Percentiles rank a stretch among this genome's conserved stretches.
phyloP scores from a whole-genome alignment of 805 yeast species.

The Lipomyces yamadae region DNA sequence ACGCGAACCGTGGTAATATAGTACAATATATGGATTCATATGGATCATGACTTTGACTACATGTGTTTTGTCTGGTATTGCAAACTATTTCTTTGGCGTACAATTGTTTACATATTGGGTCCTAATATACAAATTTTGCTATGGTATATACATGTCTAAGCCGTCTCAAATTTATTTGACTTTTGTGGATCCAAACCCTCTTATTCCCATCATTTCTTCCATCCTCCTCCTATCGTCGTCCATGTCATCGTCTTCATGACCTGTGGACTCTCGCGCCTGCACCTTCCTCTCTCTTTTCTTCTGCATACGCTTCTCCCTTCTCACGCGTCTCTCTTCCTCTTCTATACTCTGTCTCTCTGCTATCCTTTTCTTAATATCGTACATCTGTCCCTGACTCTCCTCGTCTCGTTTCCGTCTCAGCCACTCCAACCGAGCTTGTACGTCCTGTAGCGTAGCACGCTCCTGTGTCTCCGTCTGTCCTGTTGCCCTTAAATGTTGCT shows the following conservation, averaged over 20 bases:
- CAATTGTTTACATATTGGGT: not conserved
- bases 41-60: not conserved
- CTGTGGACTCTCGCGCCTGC: constrained; percentile 15
- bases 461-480: constrained; percentile 50
- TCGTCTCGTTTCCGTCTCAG: constrained; percentile 46
- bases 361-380: constrained; percentile 51
- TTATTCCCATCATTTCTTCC: constrained; percentile 61
- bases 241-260: constrained; percentile 26
- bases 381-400: constrained; percentile 37
- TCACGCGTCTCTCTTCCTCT: constrained; percentile 48
- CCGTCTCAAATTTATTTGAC: constrained; percentile 4
- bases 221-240: constrained; percentile 40
- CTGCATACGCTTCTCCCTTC: constrained; percentile 33
- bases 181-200: constrained; percentile 59
- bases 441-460: constrained; percentile 56
- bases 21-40: not conserved
- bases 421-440: constrained; percentile 49
- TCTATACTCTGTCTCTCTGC: constrained; percentile 48
- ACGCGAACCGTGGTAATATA: constrained; percentile 58
- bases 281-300: constrained; percentile 35
- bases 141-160: not conserved
- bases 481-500: constrained; percentile 54
- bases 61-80: not conserved
- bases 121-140: constrained; percentile 1
- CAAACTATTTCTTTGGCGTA: constrained; percentile 11